These are phyloP conservation scores for Cordyceps militaris DNA, from an alignment of 2,329 filamentous ascomycete species.

Conservation along the genomic window DNA sequence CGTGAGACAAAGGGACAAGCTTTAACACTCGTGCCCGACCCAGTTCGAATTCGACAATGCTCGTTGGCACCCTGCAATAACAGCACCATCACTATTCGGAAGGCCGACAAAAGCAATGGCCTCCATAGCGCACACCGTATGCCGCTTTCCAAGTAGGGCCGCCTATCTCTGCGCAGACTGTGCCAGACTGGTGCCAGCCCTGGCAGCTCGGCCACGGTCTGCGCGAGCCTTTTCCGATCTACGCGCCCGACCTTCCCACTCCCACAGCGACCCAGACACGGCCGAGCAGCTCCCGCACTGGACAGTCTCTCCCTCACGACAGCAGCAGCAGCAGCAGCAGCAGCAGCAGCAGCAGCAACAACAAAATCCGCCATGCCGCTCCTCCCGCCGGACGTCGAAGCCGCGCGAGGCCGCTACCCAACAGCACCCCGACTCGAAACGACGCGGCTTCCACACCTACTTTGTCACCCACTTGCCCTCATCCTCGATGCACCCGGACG, in stretches of 20 bases:
- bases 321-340: too few relatives aligned
- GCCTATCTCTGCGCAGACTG: constrained; percentile 16
- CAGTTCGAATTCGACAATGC: constrained; percentile 1
- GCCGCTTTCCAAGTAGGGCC: constrained; percentile 18
- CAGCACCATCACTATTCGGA: not conserved
- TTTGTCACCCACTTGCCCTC: constrained; percentile 95
- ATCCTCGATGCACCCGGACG: constrained; percentile 86
- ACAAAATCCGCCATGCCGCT: not conserved
- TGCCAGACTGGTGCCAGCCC: constrained; percentile 3
- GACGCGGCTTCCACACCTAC: constrained; percentile 78
- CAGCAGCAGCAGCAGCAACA: too few relatives aligned
- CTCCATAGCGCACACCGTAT: constrained; percentile 16
- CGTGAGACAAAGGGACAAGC: not conserved
- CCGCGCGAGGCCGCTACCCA: not conserved
- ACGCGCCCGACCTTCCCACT: not conserved
- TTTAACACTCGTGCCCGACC: not conserved
- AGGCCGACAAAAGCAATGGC: constrained; percentile 15
- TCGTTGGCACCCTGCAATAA: not conserved
- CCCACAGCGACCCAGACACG: not conserved
- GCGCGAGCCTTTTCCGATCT: constrained; percentile 7
- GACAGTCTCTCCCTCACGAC: not conserved
- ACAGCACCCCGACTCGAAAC: constrained; percentile 15
- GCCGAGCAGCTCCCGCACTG: not conserved
- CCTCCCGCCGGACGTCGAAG: constrained; percentile 2
- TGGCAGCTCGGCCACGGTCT: not conserved